Base-by-base conservation (phyloP, 2,329 filamentous ascomycete genomes). In the Epichloe scottii region DNA sequence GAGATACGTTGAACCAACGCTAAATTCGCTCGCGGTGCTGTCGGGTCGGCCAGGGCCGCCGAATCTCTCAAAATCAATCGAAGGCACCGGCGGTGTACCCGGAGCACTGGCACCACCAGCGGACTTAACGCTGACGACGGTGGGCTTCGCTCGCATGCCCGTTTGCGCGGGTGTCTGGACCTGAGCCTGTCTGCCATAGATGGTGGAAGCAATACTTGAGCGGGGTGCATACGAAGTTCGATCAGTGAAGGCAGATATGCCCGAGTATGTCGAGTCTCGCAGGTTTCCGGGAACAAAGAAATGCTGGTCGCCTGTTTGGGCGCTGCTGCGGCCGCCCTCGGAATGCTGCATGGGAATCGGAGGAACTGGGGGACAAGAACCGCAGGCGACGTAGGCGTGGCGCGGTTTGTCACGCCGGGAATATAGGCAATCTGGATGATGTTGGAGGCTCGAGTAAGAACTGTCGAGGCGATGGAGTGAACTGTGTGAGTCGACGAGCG, bases 371-470 rank as follows among this genome's bases (percentile, higher is more conserved):
- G 90, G 4, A 94, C 86, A 48, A 91, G 78, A 19, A 89, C 72
- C 39, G 81, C 82, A 3, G 88, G 87, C 0, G 89, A 91, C n/a
- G 85, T 84, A 5, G 87, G 86, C 7, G 84, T 83, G 12, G 90
- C 89, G 58, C 91, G 81, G 70, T 96, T 96, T 54, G 89, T 96
- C 61, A 97, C 90, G 54, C 93, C 93, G 14, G 93, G 93, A 58
- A 98, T 97, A 68, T 97, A 98, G 51, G 93, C 93, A 68, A 98
- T 98, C 70, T 97, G 93, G 61, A 98, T 98, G 65, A 98, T 91
- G 72, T 98, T 98, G 62, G 93, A 97, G 46, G 93, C 93, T 55
- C 93, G 84, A 17, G 93, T 97, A 54, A 96, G 79, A 53, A 97
- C 89, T 26, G 91, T 97, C 10, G 90, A 96, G 15, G 93, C 93